A percentile compares a stretch with the other conserved stretches of the same genome.
phyloP scores from a whole-genome alignment of 768 basidiomycete species.

The Cystobasidium ongulense region DNA sequence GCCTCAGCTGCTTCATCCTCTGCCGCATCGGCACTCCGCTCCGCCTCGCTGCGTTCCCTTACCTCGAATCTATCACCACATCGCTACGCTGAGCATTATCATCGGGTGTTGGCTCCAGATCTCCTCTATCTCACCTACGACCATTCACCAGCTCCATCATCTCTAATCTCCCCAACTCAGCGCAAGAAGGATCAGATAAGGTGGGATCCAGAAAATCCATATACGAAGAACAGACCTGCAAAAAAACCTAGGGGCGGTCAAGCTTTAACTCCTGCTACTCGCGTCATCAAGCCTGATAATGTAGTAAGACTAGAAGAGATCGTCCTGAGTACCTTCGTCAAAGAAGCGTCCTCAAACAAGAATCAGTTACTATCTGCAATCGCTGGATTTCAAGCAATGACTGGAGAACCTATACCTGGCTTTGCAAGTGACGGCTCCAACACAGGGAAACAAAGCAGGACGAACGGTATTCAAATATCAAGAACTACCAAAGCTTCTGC shows the following conservation, averaged over 20 bases:
- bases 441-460: conserved; percentile 32
- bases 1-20: background rate
- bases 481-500: conserved; percentile 59
- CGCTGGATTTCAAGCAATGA: conserved; percentile 76
- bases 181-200: conserved; percentile 29
- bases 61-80: conserved; percentile 37
- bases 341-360: conserved; percentile 61
- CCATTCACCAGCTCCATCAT: conserved; percentile 55
- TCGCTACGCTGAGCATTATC: conserved; percentile 75
- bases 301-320: conserved; percentile 72
- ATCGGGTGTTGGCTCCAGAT: conserved; percentile 70
- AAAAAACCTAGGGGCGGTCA: conserved; percentile 60
- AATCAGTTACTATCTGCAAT: conserved; percentile 70
- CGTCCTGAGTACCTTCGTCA: conserved; percentile 75
- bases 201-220: conserved; percentile 66
- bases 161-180: conserved; percentile 53
- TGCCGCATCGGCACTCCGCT: background rate
- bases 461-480: conserved; percentile 65
- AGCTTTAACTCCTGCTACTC: conserved; percentile 51
- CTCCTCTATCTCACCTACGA: conserved; percentile 90
- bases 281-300: conserved; percentile 60
- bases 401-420: conserved; percentile 58
- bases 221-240: conserved; percentile 67
- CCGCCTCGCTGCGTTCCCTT: conserved; percentile 11
- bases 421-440: conserved; percentile 26